Conservation (phyloP, 495 filamentous ascomycete species). For the Trichoderma parareesei region DNA sequence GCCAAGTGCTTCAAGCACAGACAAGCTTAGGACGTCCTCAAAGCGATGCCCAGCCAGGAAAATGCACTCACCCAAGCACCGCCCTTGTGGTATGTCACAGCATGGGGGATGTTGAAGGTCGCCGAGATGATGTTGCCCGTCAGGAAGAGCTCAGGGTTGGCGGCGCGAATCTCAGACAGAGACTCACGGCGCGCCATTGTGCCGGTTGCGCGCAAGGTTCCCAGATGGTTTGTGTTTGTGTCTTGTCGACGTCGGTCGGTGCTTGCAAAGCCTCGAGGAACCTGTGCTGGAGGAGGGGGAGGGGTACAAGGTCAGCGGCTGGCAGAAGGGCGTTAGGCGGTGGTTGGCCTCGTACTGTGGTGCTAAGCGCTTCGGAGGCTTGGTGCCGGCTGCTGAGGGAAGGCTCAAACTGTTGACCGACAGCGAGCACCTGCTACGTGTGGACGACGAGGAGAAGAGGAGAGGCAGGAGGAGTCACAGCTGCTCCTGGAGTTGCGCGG, state of each 20-base stretch:
- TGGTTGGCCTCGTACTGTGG: neutral
- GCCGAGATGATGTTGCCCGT: conserved; percentile 81
- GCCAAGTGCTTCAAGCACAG: too few species aligned
- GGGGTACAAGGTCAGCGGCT: conserved; percentile 6
- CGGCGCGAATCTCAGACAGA: conserved; percentile 47
- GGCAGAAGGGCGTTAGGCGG: neutral
- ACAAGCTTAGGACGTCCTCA: neutral
- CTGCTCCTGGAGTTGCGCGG: neutral
- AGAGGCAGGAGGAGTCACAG: too few species aligned
- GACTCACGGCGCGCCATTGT: conserved; percentile 37
- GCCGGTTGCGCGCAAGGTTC: conserved; percentile 36
- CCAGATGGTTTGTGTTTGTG: conserved; percentile 21
- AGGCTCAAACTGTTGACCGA: too few species aligned
- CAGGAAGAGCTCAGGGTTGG: conserved; percentile 60
- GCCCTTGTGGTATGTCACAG: conserved; percentile 55
- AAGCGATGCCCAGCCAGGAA: neutral
- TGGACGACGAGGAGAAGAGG: too few species aligned
- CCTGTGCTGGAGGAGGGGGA: neutral
- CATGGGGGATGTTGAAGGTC: conserved; percentile 77
- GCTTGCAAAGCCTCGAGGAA: neutral
- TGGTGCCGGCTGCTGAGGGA: neutral
- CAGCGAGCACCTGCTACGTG: too few species aligned
- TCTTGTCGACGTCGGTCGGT: neutral
- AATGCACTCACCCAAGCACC: conserved; percentile 59
- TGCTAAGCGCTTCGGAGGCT: neutral